Evolutionary conservation across 2,329 filamentous ascomycete genomes (phyloP).

Genomic region (Talaromyces sp.): DNA sequence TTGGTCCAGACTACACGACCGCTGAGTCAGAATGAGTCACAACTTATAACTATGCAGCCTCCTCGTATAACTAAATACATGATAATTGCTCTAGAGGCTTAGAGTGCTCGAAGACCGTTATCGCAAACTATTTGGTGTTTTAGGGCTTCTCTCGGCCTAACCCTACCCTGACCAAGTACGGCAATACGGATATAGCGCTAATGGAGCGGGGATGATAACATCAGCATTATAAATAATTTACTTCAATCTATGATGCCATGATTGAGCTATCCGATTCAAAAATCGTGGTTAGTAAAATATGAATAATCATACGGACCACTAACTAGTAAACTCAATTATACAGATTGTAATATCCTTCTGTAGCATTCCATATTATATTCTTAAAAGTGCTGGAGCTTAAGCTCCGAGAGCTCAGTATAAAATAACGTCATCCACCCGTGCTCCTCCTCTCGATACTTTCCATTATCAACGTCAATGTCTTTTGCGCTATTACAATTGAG

Average conservation of each 20-base stretch:
- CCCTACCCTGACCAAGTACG: background rate
- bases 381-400: background rate
- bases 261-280: background rate
- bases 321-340: background rate
- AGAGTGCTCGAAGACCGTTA: background rate
- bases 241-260: background rate
- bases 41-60: background rate
- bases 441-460: background rate
- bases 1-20: background rate
- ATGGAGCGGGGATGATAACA: background rate
- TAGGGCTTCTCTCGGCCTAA: background rate
- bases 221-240: background rate
- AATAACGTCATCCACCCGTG: background rate
- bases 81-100: too few species aligned
- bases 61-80: background rate
- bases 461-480: constrained; percentile 2
- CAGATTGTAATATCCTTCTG: background rate
- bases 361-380: background rate
- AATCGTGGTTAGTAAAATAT: background rate
- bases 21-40: background rate
- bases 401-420: background rate
- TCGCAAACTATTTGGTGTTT: background rate
- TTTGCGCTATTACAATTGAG: constrained; percentile 3
- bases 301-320: background rate
- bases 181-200: background rate